phyloP scores from a whole-genome alignment of 352 stramenopile species.

The Phytophthora hibernalis region DNA sequence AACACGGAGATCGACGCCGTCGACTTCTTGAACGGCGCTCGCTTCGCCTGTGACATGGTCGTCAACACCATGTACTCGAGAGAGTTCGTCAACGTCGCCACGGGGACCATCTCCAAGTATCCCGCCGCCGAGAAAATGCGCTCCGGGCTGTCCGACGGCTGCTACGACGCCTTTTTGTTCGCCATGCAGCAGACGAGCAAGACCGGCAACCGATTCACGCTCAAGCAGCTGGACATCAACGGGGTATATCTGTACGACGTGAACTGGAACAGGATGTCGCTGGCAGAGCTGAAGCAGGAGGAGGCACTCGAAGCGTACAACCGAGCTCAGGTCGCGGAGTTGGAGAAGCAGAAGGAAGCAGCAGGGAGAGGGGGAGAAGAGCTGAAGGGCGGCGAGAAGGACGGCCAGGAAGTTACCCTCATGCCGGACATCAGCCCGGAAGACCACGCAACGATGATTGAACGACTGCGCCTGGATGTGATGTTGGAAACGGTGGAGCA shows the following conservation, averaged over 20 bases:
- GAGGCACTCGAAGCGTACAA: slow-evolving; percentile 45
- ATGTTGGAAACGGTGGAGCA: slow-evolving; percentile 47
- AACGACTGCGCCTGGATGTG: slow-evolving; percentile 53
- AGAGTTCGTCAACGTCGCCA: slow-evolving; percentile 60
- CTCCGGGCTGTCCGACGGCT: slow-evolving; percentile 42
- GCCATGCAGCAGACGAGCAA: slow-evolving; percentile 64
- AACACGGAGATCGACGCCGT: slow-evolving; percentile 54
- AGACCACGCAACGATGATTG: slow-evolving; percentile 41
- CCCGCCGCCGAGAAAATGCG: slow-evolving; percentile 48
- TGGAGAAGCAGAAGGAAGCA: slow-evolving; percentile 38
- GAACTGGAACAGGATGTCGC: slow-evolving; percentile 55
- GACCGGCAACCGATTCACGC: slow-evolving; percentile 50
- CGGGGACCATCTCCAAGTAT: slow-evolving; percentile 47
- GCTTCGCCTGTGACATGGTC: slow-evolving; percentile 53
- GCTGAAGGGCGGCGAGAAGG: slow-evolving; percentile 2
- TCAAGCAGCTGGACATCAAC: slow-evolving; percentile 62
- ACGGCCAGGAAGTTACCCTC: slow-evolving; percentile 18
- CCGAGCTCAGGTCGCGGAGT: slow-evolving; percentile 38
- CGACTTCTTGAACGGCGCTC: slow-evolving; percentile 52
- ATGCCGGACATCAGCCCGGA: slow-evolving; percentile 22
- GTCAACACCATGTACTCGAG: slow-evolving; percentile 65
- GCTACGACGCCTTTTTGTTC: slow-evolving; percentile 61
- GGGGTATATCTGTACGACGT: slow-evolving; percentile 53
- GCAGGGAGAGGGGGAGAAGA: not conserved
- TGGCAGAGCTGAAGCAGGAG: slow-evolving; percentile 53